Base-by-base conservation (phyloP, 2,329 filamentous ascomycete genomes). In the Neonectria neomacrospora region DNA sequence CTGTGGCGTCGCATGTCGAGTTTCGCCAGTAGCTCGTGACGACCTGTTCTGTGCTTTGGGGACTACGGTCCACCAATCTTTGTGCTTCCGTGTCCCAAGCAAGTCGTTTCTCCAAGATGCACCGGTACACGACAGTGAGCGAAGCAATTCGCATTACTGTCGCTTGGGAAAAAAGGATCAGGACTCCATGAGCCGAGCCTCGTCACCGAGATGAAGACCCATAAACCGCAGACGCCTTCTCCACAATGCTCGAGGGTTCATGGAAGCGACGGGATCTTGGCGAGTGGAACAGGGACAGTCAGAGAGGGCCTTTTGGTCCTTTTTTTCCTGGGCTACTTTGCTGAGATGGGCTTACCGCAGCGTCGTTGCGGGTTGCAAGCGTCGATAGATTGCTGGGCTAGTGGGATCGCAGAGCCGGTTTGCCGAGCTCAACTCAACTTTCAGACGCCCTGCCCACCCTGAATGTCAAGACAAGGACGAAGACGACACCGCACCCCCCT, bases 1-100 rank as follows among this genome's bases (percentile, higher is more conserved):
- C 66, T 70, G 56, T 69, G 68, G 68, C 68, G 64, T 51, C 37
- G 23, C 55, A 58, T 44, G 30, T 42, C 51, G 51, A 61, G 58
- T 61, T 55, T 51, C 44, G 58, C 58, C 42, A 44, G 28, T 8
- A 34, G 12, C 51, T 54, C n/a, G 48, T 39, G 39, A 41, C n/a
- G 26, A 55, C 44, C 42, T 20, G 50, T 56, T 28, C 37, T 61
- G 26, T 23, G 37, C 45, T 55, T 18, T 52, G 20, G 28, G 28
- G 20, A 8, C 30, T 32, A n/a, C 42, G 28, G 20, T 12, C 30
- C 42, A 22, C 42, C 44, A 12, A 37, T 23, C 54, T 50, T 47
- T 51, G 37, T 44, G 58, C 44, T 5, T 28, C 23, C 23, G 42
- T 23, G 22, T 44, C 9, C 37, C 23, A 16, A 30, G 22, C 22